Evolutionary conservation across 1,139 yeast genomes (phyloP).

Genomic region (Candida buenavistaensis): DNA sequence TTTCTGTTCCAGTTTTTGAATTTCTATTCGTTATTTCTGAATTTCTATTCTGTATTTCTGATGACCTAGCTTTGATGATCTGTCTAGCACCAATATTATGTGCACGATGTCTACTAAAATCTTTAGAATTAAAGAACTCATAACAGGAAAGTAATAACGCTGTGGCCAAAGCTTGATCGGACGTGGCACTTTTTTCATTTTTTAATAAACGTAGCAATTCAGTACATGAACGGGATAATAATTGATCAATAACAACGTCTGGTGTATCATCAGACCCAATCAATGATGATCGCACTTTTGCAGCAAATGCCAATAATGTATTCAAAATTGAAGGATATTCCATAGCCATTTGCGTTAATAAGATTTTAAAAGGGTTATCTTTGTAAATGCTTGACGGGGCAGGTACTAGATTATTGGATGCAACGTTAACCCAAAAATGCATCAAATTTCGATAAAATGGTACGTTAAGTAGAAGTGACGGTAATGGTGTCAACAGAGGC

Average conservation of each 20-base stretch:
- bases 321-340: constrained; percentile 58
- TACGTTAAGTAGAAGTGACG: constrained; percentile 56
- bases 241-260: constrained; percentile 45
- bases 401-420: constrained; percentile 66
- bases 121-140: constrained; percentile 53
- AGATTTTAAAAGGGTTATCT: constrained; percentile 66
- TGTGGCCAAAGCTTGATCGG: constrained; percentile 68
- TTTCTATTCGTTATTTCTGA: too few species aligned
- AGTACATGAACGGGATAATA: constrained; percentile 55
- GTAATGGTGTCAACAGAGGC: constrained; percentile 53
- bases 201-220: constrained; percentile 55
- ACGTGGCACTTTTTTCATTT: constrained; percentile 52
- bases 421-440: constrained; percentile 63
- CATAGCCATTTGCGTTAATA: constrained; percentile 72
- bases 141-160: constrained; percentile 63
- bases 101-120: constrained; percentile 57
- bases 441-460: constrained; percentile 61
- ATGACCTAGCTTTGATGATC: constrained; percentile 54
- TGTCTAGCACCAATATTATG: constrained; percentile 72
- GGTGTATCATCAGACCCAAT: constrained; percentile 39
- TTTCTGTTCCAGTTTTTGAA: constrained; percentile 24
- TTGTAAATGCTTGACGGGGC: constrained; percentile 58
- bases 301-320: constrained; percentile 66
- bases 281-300: constrained; percentile 45
- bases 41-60: constrained; percentile 6